phyloP scores from a whole-genome alignment of 306 rosid genomes.

The Casuarina cunninghamiana region DNA sequence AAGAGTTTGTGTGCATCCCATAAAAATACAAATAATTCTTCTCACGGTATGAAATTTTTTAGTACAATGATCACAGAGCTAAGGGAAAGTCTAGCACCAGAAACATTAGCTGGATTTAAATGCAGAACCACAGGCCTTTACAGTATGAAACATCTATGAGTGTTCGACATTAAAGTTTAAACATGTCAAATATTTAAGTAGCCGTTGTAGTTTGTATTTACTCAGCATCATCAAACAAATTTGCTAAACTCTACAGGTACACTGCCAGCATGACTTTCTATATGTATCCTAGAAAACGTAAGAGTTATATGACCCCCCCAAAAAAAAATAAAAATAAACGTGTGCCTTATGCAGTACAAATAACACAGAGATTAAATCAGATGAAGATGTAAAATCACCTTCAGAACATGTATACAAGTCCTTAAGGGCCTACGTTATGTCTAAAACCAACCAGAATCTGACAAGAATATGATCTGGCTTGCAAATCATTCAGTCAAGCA shows the following conservation, averaged over 20 bases:
- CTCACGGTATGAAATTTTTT: not conserved
- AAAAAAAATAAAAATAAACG: not conserved
- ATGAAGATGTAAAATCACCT: not conserved
- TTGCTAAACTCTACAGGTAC: not conserved
- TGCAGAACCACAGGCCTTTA: not conserved
- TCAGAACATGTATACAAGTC: not conserved
- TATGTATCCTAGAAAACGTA: not conserved
- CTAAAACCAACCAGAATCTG: not conserved
- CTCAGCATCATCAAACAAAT: not conserved
- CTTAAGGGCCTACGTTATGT: not conserved
- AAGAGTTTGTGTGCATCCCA: not conserved
- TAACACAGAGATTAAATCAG: not conserved
- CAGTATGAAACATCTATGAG: not conserved
- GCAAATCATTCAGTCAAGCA: not conserved
- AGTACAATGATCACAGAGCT: not conserved
- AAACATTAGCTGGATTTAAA: not conserved
- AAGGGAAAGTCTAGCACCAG: not conserved
- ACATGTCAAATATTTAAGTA: not conserved
- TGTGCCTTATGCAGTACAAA: not conserved
- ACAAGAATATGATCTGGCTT: not conserved
- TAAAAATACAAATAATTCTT: not conserved
- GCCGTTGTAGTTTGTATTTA: not conserved
- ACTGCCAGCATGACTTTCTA: not conserved
- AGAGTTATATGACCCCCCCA: too few relatives aligned
- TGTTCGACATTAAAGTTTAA: not conserved